phyloP scores from a whole-genome alignment of 257 asterid species.

The Striga asiatica region DNA sequence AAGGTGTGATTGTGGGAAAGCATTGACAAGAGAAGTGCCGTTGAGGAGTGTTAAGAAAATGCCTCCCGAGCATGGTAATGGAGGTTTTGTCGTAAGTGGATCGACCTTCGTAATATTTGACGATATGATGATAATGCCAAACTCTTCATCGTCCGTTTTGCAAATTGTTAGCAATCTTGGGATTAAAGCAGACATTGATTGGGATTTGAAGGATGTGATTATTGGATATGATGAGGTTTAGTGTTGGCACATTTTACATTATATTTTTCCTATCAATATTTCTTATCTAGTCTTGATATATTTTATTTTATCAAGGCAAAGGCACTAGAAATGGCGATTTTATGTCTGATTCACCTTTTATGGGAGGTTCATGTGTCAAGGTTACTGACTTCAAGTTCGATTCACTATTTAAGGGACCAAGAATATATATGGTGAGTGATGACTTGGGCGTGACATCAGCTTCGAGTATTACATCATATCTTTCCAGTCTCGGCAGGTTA shows the following conservation, averaged over 20 bases:
- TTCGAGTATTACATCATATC: background rate
- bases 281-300: background rate
- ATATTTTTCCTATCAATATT: background rate
- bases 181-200: background rate
- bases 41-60: background rate
- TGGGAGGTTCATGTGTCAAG: background rate
- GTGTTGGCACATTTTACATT: too few species aligned
- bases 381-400: background rate
- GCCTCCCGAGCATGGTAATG: background rate
- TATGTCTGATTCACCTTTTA: background rate
- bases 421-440: constrained; percentile 11
- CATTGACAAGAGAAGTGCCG: background rate
- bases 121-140: constrained; percentile 12
- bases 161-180: constrained; percentile 1
- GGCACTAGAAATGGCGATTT: background rate
- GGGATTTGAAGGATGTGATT: background rate
- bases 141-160: background rate
- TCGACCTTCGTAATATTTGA: constrained; percentile 10
- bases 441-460: constrained; percentile 12
- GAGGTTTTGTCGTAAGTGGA: background rate
- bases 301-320: background rate
- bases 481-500: background rate
- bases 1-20: background rate
- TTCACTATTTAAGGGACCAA: constrained; percentile 3
- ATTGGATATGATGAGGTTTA: constrained; percentile 5